Evolutionary conservation across 441 rosid genomes (phyloP).

Genomic region (Pelargonium cotyledonis): DNA sequence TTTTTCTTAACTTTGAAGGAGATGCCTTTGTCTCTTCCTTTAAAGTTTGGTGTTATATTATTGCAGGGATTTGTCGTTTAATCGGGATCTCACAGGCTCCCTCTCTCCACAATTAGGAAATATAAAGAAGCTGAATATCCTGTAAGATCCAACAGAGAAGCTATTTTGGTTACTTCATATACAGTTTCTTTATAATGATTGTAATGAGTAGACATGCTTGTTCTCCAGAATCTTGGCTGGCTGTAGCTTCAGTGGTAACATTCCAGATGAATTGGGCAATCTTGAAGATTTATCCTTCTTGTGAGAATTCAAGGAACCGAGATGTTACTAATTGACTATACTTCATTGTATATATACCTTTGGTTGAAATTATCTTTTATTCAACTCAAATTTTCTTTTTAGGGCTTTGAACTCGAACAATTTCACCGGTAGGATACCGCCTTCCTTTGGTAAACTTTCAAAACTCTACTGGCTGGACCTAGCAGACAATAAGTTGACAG

Average conservation of each 20-base stretch:
- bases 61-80: slow-evolving; percentile 80
- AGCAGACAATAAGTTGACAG: slow-evolving; percentile 82
- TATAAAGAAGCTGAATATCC: slow-evolving; percentile 58
- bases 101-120: slow-evolving; percentile 71
- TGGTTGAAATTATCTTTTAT: not conserved
- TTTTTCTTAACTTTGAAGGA: not conserved
- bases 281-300: slow-evolving; percentile 76
- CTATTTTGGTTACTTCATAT: not conserved
- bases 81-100: slow-evolving; percentile 61
- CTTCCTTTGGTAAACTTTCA: slow-evolving; percentile 69
- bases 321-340: not conserved
- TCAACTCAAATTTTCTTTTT: slow-evolving; percentile 17
- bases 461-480: slow-evolving; percentile 87
- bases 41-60: slow-evolving; percentile 11
- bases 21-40: not conserved
- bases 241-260: slow-evolving; percentile 70
- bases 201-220: not conserved
- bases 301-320: slow-evolving; percentile 38
- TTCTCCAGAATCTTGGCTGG: slow-evolving; percentile 70
- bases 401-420: slow-evolving; percentile 93
- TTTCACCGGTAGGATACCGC: slow-evolving; percentile 66
- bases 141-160: slow-evolving; percentile 36
- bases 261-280: slow-evolving; percentile 72
- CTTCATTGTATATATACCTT: not conserved
- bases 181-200: not conserved